Evolutionary conservation across 1,284 basidiomycete species (phyloP).

Genomic region (Psilocybe mexicana): DNA sequence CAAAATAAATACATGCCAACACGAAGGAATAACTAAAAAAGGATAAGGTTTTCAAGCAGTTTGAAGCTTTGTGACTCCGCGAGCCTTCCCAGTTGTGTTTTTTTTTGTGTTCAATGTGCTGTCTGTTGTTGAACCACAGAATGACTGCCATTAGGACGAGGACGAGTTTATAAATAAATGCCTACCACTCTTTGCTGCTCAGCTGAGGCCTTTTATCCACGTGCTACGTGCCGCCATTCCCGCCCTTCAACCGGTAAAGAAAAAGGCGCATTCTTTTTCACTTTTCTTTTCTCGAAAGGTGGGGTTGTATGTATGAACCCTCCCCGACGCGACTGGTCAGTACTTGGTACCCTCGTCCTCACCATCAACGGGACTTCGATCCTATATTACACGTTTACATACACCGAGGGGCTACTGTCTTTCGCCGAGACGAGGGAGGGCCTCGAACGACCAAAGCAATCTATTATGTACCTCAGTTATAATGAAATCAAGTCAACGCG

Average conservation of each 20-base stretch:
- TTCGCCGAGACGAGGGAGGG: neutral
- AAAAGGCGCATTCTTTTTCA: neutral
- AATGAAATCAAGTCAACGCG: neutral
- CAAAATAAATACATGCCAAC: no score
- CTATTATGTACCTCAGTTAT: neutral
- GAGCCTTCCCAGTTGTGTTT: neutral
- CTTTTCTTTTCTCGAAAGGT: neutral
- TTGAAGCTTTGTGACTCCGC: slow-evolving; percentile 4
- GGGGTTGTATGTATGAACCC: neutral
- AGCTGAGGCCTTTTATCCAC: slow-evolving; percentile 3
- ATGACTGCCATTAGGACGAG: no score
- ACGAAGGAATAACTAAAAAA: neutral
- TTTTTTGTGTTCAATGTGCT: no score
- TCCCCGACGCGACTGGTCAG: no score
- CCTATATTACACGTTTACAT: slow-evolving; percentile 2
- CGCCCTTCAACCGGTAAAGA: neutral
- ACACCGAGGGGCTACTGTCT: no score
- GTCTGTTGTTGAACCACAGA: no score
- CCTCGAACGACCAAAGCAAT: neutral
- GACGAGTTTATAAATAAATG: no score
- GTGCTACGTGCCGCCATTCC: neutral
- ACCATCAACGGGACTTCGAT: slow-evolving; percentile 5
- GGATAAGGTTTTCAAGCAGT: slow-evolving; percentile 7
- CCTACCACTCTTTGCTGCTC: neutral
- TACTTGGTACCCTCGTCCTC: neutral